Conservation (phyloP, 768 basidiomycete genomes). For the Russula compacta region DNA sequence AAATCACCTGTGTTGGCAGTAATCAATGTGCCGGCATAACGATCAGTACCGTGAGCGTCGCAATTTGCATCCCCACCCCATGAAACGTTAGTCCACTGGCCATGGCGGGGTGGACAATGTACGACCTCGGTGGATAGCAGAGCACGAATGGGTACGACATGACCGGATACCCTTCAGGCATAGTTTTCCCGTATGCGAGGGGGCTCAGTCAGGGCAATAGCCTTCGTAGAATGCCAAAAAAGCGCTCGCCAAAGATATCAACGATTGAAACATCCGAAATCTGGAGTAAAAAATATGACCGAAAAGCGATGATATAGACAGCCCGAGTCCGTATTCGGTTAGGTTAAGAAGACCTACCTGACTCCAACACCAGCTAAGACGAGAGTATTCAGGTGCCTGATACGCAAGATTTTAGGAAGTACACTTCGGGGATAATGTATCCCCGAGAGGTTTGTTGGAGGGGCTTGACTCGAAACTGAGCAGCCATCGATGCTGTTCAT, state of each 20-base stretch:
- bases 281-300: too few relatives aligned
- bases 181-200: background rate
- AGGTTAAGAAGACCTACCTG: background rate
- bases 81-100: background rate
- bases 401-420: background rate
- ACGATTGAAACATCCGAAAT: background rate
- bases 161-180: background rate
- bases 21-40: background rate
- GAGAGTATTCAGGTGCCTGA: background rate
- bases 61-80: background rate
- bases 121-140: background rate
- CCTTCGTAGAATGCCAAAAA: background rate
- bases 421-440: background rate
- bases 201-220: background rate
- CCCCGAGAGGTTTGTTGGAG: background rate
- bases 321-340: background rate
- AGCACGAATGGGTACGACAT: background rate
- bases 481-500: background rate
- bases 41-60: background rate
- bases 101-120: background rate
- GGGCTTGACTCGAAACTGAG: conserved; percentile 31
- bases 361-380: background rate
- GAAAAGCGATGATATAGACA: background rate
- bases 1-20: background rate
- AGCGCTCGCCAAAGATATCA: background rate